phyloP scores from a whole-genome alignment of 2,329 filamentous ascomycete species.

The Xylaria sp. region DNA sequence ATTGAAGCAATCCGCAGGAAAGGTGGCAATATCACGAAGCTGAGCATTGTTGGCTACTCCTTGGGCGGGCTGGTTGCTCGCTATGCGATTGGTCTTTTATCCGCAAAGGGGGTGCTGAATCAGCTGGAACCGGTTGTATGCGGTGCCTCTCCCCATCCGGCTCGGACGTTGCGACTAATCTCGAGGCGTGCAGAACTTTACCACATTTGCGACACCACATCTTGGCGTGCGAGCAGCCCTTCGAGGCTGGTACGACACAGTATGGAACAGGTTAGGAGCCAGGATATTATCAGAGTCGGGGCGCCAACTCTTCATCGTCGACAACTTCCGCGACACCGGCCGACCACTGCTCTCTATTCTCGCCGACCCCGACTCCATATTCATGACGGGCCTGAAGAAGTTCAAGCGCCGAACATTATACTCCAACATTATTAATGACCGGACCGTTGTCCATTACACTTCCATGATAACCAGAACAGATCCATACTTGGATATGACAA shows the following conservation, averaged over 20 bases:
- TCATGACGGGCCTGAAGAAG: constrained; percentile 79
- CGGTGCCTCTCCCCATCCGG: not conserved
- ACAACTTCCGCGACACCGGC: constrained; percentile 85
- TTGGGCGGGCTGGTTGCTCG: constrained; percentile 87
- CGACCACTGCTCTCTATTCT: constrained; percentile 82
- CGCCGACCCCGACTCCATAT: constrained; percentile 85
- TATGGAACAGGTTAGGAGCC: constrained; percentile 87
- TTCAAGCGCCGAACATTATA: constrained; percentile 86
- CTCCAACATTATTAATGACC: constrained; percentile 87
- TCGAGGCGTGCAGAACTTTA: constrained; percentile 75
- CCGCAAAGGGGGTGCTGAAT: constrained; percentile 83
- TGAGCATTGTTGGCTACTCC: constrained; percentile 91
- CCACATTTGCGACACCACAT: constrained; percentile 88
- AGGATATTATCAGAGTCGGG: constrained; percentile 85
- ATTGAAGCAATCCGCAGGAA: constrained; percentile 65
- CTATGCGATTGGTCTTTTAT: constrained; percentile 86
- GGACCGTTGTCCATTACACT: constrained; percentile 84
- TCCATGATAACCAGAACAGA: constrained; percentile 81
- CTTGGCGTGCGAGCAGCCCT: constrained; percentile 78
- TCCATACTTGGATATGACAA: constrained; percentile 76
- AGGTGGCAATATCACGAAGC: constrained; percentile 79
- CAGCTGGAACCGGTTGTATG: constrained; percentile 79
- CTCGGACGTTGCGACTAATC: not conserved
- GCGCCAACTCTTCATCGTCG: constrained; percentile 86
- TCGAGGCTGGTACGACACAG: constrained; percentile 71